phyloP scores from a whole-genome alignment of 345 rosid genomes.

The Salix purpurea region DNA sequence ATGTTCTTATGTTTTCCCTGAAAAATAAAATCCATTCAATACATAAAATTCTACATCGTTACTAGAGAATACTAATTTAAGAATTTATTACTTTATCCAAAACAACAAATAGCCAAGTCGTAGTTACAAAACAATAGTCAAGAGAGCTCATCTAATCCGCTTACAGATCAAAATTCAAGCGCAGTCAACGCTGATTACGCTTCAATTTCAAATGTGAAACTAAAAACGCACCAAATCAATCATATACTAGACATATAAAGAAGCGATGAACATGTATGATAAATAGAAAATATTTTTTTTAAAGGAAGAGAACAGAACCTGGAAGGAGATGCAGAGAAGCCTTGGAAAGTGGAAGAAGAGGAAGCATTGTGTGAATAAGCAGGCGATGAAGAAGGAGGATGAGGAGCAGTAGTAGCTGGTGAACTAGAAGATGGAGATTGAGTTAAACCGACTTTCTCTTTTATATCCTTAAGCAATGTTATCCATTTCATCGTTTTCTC shows the following conservation, averaged over 20 bases:
- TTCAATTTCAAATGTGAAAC: neutral
- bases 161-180: conserved; percentile 16
- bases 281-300: neutral
- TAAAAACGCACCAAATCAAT: conserved; percentile 1
- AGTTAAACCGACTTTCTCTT: conserved; percentile 94
- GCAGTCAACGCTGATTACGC: conserved; percentile 16
- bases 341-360: conserved; percentile 24
- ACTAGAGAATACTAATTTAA: neutral
- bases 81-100: neutral
- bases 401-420: conserved; percentile 45
- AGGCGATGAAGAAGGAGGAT: conserved; percentile 41
- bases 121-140: conserved; percentile 7
- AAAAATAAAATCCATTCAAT: neutral
- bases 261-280: neutral
- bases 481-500: conserved; percentile 91
- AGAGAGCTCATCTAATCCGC: conserved; percentile 1
- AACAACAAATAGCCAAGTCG: conserved; percentile 1
- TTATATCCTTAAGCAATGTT: conserved; percentile 95
- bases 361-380: conserved; percentile 26
- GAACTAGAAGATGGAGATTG: conserved; percentile 54
- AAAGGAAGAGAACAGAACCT: conserved; percentile 38
- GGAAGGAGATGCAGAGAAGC: conserved; percentile 51
- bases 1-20: neutral
- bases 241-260: conserved; percentile 6
- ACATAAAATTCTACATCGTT: neutral